Base-by-base conservation (phyloP, 2,329 filamentous ascomycete genomes). In the Xylariaceae sp. region DNA sequence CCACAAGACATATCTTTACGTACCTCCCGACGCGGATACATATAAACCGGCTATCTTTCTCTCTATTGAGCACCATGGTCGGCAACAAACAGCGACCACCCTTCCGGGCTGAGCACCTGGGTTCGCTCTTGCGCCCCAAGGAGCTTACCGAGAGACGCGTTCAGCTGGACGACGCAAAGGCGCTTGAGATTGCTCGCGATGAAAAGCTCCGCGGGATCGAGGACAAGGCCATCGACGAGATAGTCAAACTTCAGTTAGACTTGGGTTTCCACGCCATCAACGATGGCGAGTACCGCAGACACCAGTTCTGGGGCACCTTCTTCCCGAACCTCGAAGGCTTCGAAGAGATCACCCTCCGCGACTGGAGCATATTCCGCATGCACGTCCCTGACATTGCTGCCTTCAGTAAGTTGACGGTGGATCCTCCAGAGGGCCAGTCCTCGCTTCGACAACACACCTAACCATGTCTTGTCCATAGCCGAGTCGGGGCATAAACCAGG, bases 91-190 rank as follows among this genome's bases (percentile, higher is more conserved):
- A 55, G 45, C 46, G 50, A n/a, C 67, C 67, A 3, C 84, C 83
- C 31, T 87, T 85, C 68, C 74, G 83, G 49, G 84, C 84, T 34
- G 84, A 88, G 69, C 83, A 88, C 56, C 69, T 86, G 50, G 84
- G 83, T 50, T 86, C 82, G 4, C 68, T 88, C 21, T 74, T 87
- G 32, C 79, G 84, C 9, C 83, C 83, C 5, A 64, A 80, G 48
- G 67, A 74, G 43, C 68, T 86, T 37, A 67, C 81, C 16, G 70
- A 79, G 38, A 76, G 74, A 48, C 79, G 83, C 50, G 68, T 77
- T 44, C 51, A 58, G 37, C 56, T 66, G 23, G 62, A 65, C 33
- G 52, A 59, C 16, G 55, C 57, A 35, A 63, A 65, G 40, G 61
- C 61, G 11, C 46, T 63, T 11, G 61, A 60, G 5, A 61, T 64